Base-by-base conservation (phyloP, 108 stramenopile species). In the Skeletonema tropicum region DNA sequence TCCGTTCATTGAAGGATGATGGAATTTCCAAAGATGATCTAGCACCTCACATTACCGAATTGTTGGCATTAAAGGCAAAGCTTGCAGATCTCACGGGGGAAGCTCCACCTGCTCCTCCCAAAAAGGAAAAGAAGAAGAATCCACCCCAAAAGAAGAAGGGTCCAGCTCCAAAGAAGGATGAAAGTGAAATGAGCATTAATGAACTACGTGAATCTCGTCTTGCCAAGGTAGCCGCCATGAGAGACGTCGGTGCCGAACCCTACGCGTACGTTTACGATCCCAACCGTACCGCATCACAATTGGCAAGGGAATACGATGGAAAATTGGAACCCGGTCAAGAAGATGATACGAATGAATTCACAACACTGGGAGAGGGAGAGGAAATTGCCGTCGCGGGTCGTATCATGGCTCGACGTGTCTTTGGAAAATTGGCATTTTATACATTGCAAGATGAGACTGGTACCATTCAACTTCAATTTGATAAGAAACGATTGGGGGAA, bases 351-450 rank as follows among this genome's bases (percentile, higher is more conserved):
- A 69, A 58, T 36, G 49, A 69, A 57, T 57, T 52, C 68, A 64
- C 63, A 39, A 36, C 63, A 3, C 42, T 36, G 29, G 89, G 84
- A 61, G 86, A 87, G 57, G 76, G 14, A 35, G 89, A 84, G 8
- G 84, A 92, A 33, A 91, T 97, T 15, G 70, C 88, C 2, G 92
- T 97, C 30, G 96, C 97, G 12, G 98, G 98, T 4, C 89, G 98
- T 19, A 92, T 98, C 73, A 94, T 98, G 96, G 92, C 94, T 10
- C 71, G 94, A 55, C 89, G 98, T 30, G 93, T 97, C 13, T 98
- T 98, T 88, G 98, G 98, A 32, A 96, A 97, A 71, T 85, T 98
- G 42, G 97, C 97, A 4, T 98, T 98, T 77, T 98, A 98, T 73
- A 86, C 91, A 6, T 66, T 98, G 74, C 97, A 96, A 77, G 95